phyloP scores from a whole-genome alignment of 306 rosid genomes.

The Purshia tridentata region DNA sequence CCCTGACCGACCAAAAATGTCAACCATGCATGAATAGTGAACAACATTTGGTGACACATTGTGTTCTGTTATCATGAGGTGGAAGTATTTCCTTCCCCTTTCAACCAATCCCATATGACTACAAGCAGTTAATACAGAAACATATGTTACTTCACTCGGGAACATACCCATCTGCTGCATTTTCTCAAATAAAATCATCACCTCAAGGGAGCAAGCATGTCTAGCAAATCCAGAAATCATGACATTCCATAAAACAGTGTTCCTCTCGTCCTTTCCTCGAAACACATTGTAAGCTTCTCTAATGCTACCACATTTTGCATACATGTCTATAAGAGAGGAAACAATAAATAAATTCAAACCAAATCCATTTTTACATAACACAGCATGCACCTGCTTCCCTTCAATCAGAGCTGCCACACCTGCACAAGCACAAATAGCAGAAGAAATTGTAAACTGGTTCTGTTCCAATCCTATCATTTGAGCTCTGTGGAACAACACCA shows the following conservation, averaged over 20 bases:
- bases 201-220: conserved; percentile 64
- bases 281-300: conserved; percentile 63
- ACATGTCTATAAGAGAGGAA: conserved; percentile 81
- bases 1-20: conserved; percentile 78
- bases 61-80: conserved; percentile 61
- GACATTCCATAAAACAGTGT: conserved; percentile 71
- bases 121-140: conserved; percentile 66
- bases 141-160: conserved; percentile 73
- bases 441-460: conserved; percentile 66
- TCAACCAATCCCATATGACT: conserved; percentile 78
- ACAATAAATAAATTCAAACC: conserved; percentile 48
- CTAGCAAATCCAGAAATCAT: conserved; percentile 79
- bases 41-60: conserved; percentile 56
- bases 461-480: conserved; percentile 41
- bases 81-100: conserved; percentile 61
- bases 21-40: conserved; percentile 81
- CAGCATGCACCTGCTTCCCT: conserved; percentile 77
- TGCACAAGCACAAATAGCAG: conserved; percentile 73
- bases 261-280: conserved; percentile 44
- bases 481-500: conserved; percentile 60
- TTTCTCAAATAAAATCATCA: conserved; percentile 79
- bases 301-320: conserved; percentile 84
- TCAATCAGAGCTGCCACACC: conserved; percentile 64
- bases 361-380: conserved; percentile 60
- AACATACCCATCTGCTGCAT: conserved; percentile 65